These are phyloP conservation scores for Epichloe scottii DNA, from an alignment of 2,329 filamentous ascomycete species.

Conservation along the genomic window DNA sequence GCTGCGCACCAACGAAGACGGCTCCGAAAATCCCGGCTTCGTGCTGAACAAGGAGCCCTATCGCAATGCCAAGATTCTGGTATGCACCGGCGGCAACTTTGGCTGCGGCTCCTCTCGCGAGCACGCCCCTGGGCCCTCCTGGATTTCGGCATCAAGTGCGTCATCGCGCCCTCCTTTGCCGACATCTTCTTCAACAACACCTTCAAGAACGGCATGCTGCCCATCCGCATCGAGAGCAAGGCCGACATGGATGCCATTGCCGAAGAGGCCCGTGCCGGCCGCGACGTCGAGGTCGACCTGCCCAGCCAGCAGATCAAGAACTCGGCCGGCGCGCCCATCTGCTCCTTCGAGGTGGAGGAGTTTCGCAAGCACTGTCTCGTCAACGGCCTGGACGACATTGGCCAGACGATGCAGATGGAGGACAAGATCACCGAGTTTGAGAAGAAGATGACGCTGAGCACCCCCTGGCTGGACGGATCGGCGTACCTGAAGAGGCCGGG, in stretches of 20 bases:
- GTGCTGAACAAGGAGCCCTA: constrained; percentile 86
- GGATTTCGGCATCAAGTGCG: constrained; percentile 89
- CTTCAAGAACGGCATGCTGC: constrained; percentile 99
- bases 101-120: constrained; percentile 88
- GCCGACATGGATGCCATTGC: constrained; percentile 57
- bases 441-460: constrained; percentile 59
- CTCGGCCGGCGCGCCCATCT: constrained; percentile 58
- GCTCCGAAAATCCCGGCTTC: constrained; percentile 66
- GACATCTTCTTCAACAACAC: constrained; percentile 98
- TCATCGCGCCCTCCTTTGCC: constrained; percentile 71
- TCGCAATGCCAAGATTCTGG: constrained; percentile 72
- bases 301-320: constrained; percentile 73
- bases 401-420: constrained; percentile 83
- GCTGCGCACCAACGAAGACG: constrained; percentile 64
- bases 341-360: constrained; percentile 75
- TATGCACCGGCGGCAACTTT: constrained; percentile 87
- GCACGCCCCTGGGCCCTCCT: constrained; percentile 96
- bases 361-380: constrained; percentile 91
- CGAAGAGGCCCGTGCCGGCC: constrained; percentile 63
- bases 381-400: constrained; percentile 92
- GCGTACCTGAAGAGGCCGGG: constrained; percentile 55
- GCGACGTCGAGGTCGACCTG: constrained; percentile 82
- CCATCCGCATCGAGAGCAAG: constrained; percentile 60
- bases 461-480: constrained; percentile 83
- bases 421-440: constrained; percentile 82